Evolutionary conservation across 148 eudicot genomes (phyloP).

Genomic region (Fagopyrum esculentum): DNA sequence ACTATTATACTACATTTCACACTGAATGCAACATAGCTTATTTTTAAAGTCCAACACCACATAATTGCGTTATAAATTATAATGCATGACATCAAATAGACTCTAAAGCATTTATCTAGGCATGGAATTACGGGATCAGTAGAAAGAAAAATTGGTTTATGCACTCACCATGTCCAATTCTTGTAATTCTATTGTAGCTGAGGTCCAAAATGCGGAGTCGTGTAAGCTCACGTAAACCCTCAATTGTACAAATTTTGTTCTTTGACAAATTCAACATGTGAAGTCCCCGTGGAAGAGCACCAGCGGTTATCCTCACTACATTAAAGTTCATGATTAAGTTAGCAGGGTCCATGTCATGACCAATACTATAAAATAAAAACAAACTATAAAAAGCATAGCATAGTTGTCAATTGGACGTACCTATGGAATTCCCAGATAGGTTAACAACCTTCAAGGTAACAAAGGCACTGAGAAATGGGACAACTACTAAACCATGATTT

Average conservation of each 20-base stretch:
- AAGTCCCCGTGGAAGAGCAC: constrained; percentile 91
- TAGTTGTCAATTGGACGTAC: constrained; percentile 26
- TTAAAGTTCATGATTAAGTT: constrained; percentile 11
- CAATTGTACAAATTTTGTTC: constrained; percentile 75
- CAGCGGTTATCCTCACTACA: constrained; percentile 78
- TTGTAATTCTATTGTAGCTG: constrained; percentile 79
- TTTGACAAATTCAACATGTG: constrained; percentile 80
- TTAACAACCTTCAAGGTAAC: constrained; percentile 71
- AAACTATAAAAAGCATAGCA: not conserved
- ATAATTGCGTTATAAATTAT: too few relatives aligned
- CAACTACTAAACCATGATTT: constrained; percentile 82
- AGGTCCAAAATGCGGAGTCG: constrained; percentile 87
- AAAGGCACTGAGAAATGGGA: constrained; percentile 87
- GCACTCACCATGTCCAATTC: constrained; percentile 89
- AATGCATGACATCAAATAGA: not conserved
- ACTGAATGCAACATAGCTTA: too few relatives aligned
- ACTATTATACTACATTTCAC: too few relatives aligned
- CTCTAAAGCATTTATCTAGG: not conserved
- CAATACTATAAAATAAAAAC: not conserved
- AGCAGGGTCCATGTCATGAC: not conserved
- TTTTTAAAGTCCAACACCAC: too few relatives aligned
- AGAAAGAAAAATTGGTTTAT: not conserved
- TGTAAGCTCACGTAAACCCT: constrained; percentile 89
- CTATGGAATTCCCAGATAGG: constrained; percentile 88
- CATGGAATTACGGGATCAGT: not conserved